Conservation (phyloP, 148 eudicot species). For the Rhododendron henanense region DNA sequence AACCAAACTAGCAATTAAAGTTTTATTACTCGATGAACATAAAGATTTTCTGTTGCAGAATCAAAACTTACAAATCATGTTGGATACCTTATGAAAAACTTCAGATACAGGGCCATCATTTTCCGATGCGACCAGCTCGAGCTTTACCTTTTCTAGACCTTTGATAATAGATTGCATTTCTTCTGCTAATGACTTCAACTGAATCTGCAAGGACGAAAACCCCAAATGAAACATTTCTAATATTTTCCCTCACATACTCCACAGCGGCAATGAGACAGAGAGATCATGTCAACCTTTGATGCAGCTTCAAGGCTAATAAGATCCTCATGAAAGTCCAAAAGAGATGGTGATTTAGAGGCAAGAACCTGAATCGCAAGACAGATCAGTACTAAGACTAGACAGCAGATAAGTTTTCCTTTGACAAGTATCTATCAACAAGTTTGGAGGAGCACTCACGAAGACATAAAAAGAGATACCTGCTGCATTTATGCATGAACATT, state of each 20-base stretch:
- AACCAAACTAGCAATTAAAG: not conserved
- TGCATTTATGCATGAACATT: not conserved
- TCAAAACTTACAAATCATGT: slow-evolving; percentile 11
- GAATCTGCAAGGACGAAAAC: slow-evolving; percentile 58
- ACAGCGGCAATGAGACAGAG: slow-evolving; percentile 3
- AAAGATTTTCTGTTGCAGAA: not conserved
- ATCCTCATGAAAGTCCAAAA: slow-evolving; percentile 76
- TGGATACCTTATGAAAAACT: slow-evolving; percentile 60
- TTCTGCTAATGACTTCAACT: slow-evolving; percentile 93
- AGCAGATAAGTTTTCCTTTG: not conserved
- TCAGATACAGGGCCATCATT: slow-evolving; percentile 94
- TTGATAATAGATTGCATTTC: slow-evolving; percentile 96
- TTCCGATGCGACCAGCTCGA: slow-evolving; percentile 77
- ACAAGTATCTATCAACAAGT: not conserved
- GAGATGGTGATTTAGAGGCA: slow-evolving; percentile 58
- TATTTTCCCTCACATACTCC: slow-evolving; percentile 5
- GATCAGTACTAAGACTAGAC: not conserved
- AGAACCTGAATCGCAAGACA: slow-evolving; percentile 41
- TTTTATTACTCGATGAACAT: not conserved
- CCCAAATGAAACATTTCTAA: slow-evolving; percentile 5
- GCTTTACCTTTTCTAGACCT: slow-evolving; percentile 84
- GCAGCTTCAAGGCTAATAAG: slow-evolving; percentile 78
- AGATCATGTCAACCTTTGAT: slow-evolving; percentile 50
- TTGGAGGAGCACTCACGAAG: not conserved
- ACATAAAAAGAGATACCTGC: not conserved